phyloP scores from a whole-genome alignment of 2,329 filamentous ascomycete genomes.

The Cryphonectria nitschkei region DNA sequence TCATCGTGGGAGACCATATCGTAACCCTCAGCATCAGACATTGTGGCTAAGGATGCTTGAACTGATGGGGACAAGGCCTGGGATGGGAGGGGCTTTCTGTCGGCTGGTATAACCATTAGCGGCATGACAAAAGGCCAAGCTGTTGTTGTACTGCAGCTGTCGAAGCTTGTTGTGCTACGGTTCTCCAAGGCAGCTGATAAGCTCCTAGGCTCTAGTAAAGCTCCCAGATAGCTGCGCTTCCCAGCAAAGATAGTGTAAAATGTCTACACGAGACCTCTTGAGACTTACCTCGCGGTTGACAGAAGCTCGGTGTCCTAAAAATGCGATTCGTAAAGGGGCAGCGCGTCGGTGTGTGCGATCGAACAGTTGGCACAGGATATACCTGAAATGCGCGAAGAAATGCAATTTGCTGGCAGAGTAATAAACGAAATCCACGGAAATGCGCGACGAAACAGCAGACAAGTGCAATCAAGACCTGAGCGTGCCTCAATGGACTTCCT shows the following conservation, averaged over 20 bases:
- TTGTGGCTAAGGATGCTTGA: slow-evolving; percentile 29
- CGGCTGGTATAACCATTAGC: slow-evolving; percentile 16
- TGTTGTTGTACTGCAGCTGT: slow-evolving; percentile 13
- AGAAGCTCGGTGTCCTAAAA: slow-evolving; percentile 13
- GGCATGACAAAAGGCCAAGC: slow-evolving; percentile 14
- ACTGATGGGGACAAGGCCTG: not conserved
- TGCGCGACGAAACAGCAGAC: slow-evolving; percentile 21
- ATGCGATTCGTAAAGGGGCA: slow-evolving; percentile 19
- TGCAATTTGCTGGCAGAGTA: slow-evolving; percentile 11
- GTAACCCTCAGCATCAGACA: slow-evolving; percentile 41
- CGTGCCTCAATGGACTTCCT: slow-evolving; percentile 19
- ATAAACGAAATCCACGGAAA: not conserved
- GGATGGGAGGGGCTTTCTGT: slow-evolving; percentile 14
- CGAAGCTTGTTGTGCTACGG: not conserved
- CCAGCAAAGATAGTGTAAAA: not conserved
- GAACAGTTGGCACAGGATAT: slow-evolving; percentile 12
- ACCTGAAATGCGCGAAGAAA: not conserved
- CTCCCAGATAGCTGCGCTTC: not conserved
- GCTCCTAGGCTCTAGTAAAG: not conserved
- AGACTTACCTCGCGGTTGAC: slow-evolving; percentile 4
- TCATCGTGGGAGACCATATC: slow-evolving; percentile 38
- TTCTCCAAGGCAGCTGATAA: slow-evolving; percentile 1
- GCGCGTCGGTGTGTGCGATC: slow-evolving; percentile 14
- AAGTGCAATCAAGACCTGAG: slow-evolving; percentile 18
- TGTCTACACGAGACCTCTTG: not conserved